phyloP scores from a whole-genome alignment of 257 asterid species.

The Gentiana macrophylla region DNA sequence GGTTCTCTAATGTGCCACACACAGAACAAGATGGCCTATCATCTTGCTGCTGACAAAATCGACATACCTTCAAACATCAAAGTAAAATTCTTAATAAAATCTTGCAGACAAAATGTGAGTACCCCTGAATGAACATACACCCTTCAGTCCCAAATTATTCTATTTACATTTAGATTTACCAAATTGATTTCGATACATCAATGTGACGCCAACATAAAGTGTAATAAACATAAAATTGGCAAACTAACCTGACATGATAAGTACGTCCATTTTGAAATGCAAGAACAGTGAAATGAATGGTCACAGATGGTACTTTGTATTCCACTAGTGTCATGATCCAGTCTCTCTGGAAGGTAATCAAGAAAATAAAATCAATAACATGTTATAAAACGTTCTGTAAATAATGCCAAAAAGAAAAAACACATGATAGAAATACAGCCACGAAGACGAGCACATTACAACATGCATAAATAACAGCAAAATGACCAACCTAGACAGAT shows the following conservation, averaged over 20 bases:
- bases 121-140: too few species aligned
- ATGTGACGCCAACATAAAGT: too few species aligned
- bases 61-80: slow-evolving; percentile 56
- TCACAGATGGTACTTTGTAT: slow-evolving; percentile 85
- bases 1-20: slow-evolving; percentile 75
- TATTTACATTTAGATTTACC: too few species aligned
- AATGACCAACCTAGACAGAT: slow-evolving; percentile 97
- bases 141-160: too few species aligned
- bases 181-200: too few species aligned
- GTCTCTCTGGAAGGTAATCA: slow-evolving; percentile 47
- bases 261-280: slow-evolving; percentile 84
- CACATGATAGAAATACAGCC: neutral
- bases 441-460: neutral
- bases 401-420: too few species aligned
- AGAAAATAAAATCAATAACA: neutral
- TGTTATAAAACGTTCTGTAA: too few species aligned
- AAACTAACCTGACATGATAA: slow-evolving; percentile 73
- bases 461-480: neutral
- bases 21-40: slow-evolving; percentile 76
- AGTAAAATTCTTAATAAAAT: too few species aligned
- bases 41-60: slow-evolving; percentile 82
- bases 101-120: too few species aligned
- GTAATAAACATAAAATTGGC: too few species aligned
- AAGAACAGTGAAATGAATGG: slow-evolving; percentile 90
- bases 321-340: slow-evolving; percentile 97